Base-by-base conservation (phyloP, 305 asterid species). In the Fraxinus latifolia region DNA sequence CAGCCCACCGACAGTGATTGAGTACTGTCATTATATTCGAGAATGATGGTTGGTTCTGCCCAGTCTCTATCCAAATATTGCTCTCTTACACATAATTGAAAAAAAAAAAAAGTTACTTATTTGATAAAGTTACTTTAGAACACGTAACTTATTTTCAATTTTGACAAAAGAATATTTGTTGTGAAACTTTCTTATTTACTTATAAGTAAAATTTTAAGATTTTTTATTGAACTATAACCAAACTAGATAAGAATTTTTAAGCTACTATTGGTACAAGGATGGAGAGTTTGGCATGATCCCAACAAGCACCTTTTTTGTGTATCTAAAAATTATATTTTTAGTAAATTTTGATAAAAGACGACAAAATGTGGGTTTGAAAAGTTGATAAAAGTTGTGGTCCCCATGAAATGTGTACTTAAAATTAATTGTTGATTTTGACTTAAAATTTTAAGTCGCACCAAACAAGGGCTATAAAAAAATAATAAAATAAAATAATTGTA, bases 31-130 rank as follows among this genome's bases (percentile, higher is more conserved):
- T 75, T 4, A 85, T 77, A 81, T 73, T 82, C 76, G 74, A 58
- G 74, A 77, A 78, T 71, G 80, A 84, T 83, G 79, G 87, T 83
- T 68, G 80, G 47, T 70, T 15, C 76, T 77, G 72, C 84, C 87
- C 84, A 29, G 77, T 83, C 65, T 55, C 75, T 39, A 74, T 39
- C 79, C 83, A 71, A 6, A 60, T 23, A 33, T 8, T 72, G 75
- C 58, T 74, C 36, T 29, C 71, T 79, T 83, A 81, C 79, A 1
- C 50, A 79, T 68, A 76, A 78, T 33, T 34, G 5, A 32, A 75
- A 1, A 17, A 74, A 34, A 74, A 34, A 73, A 21, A 74, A 37
- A 74, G 0, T 34, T 79, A 77, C 79, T 36, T 82, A 39, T 32
- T 29, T 31, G 15, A 55, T 53, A 53, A 14, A 47, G n/a, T 44